Evolutionary conservation across 345 rosid species (phyloP).

Genomic region (Populus deltoides): DNA sequence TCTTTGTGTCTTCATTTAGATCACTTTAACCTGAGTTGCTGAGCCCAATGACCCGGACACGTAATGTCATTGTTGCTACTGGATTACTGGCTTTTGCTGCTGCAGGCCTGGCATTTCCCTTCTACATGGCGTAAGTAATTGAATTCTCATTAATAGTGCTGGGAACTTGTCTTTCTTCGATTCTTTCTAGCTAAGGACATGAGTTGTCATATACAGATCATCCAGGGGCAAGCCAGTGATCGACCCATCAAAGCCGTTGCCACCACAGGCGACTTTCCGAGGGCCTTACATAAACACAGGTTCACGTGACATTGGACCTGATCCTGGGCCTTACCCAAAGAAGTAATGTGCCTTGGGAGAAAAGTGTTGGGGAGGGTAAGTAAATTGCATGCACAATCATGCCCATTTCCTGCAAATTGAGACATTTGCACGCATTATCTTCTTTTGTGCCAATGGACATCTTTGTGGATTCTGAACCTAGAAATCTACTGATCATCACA

Average conservation of each 20-base stretch:
- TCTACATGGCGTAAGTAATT: slow-evolving; percentile 79
- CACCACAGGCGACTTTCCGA: slow-evolving; percentile 93
- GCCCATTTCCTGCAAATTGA: background rate
- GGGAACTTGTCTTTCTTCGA: background rate
- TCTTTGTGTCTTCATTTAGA: background rate
- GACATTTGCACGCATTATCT: background rate
- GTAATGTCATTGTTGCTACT: slow-evolving; percentile 68
- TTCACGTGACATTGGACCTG: slow-evolving; percentile 91
- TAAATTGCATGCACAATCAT: background rate
- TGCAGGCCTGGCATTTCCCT: slow-evolving; percentile 84
- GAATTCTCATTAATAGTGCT: background rate
- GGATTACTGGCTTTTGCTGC: slow-evolving; percentile 76
- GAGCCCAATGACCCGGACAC: slow-evolving; percentile 45
- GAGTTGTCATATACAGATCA: background rate
- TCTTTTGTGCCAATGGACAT: background rate
- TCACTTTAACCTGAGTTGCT: background rate
- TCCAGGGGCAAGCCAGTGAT: slow-evolving; percentile 55
- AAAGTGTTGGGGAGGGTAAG: background rate
- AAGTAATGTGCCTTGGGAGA: slow-evolving; percentile 33
- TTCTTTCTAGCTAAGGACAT: background rate
- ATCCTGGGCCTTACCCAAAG: slow-evolving; percentile 64
- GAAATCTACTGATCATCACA: background rate
- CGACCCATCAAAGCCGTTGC: slow-evolving; percentile 77
- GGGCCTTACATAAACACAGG: slow-evolving; percentile 96
- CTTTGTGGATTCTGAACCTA: background rate